Base-by-base conservation (phyloP, 345 rosid species). In the Lenwebbia sp. region DNA sequence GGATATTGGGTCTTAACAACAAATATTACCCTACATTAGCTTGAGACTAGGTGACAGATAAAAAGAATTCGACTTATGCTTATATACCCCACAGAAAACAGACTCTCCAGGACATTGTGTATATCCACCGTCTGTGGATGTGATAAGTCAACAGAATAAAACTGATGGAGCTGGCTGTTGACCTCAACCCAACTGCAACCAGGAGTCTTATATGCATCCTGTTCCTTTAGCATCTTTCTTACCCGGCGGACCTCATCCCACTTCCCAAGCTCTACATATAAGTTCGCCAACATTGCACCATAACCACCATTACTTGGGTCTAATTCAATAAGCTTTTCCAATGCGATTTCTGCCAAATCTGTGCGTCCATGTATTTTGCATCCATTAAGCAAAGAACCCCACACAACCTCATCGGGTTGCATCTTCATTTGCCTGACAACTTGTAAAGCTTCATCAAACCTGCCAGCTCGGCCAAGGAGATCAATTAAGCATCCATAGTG, bases 101-200 rank as follows among this genome's bases (percentile, higher is more conserved):
- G 60, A 85, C 86, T 90, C 85, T 92, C 94, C 86, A 95, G 86
- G 33, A 90, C 76, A 53, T 83, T 41, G 85, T 90, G 90, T 75
- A 93, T 94, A 78, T 93, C 96, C 60, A 91, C 92, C 2, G 90
- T 89, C 90, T 87, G 90, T 9, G 93, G 91, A 90, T 95, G 97
- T 8, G 93, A 88, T 86, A 89, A 88, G 75, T 95, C 96, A 41
- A 93, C 85, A 75, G 96, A 93, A 89, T 93, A 91, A 86, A 95
- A 95, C 87, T 92, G 96, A 89, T 92, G 92, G 85, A 95, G 92
- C 84, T 91, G 83, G 58, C 87, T 86, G 83, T 95, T 94, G 54
- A 96, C 91, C 93, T 93, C 94, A 76, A 96, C 92, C 99, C 97
- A 95, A 89, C 99, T 96, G 88, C 98, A 95, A 65, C 98, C 98